Percentiles rank a stretch among this genome's conserved stretches.
phyloP scores from a whole-genome alignment of 441 rosid species.

The Gossypium gossypioides region DNA sequence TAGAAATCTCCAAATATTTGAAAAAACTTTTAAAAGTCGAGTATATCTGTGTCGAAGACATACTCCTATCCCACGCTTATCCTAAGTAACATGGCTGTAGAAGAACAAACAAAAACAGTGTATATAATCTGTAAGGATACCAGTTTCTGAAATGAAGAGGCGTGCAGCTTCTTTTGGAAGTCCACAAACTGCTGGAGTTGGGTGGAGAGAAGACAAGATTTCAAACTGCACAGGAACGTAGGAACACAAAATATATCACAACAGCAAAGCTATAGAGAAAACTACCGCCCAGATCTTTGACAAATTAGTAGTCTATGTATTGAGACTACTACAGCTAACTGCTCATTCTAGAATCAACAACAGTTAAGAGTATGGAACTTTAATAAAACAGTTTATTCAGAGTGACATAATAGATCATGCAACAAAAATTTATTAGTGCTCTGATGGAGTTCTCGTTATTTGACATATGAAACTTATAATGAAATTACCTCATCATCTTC shows the following conservation, averaged over 20 bases:
- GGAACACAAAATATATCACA: neutral
- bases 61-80: neutral
- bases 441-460: neutral
- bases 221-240: constrained; percentile 41
- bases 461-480: neutral
- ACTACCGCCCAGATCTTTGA: neutral
- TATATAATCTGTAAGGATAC: constrained; percentile 24
- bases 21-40: neutral
- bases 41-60: neutral
- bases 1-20: neutral
- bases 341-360: neutral
- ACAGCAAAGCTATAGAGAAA: neutral
- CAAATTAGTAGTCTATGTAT: neutral
- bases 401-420: neutral
- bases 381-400: neutral
- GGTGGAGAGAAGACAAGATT: constrained; percentile 74
- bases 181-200: constrained; percentile 96
- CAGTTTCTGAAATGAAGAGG: constrained; percentile 65
- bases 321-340: neutral
- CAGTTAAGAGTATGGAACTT: neutral
- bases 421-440: neutral
- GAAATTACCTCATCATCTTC: constrained; percentile 75
- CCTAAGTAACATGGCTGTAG: neutral
- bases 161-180: constrained; percentile 85
- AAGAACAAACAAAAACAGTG: neutral